Evolutionary conservation across 257 asterid genomes (phyloP), one percentile per base, ranked within the genome.

Genomic region (Coffea eugenioides): DNA sequence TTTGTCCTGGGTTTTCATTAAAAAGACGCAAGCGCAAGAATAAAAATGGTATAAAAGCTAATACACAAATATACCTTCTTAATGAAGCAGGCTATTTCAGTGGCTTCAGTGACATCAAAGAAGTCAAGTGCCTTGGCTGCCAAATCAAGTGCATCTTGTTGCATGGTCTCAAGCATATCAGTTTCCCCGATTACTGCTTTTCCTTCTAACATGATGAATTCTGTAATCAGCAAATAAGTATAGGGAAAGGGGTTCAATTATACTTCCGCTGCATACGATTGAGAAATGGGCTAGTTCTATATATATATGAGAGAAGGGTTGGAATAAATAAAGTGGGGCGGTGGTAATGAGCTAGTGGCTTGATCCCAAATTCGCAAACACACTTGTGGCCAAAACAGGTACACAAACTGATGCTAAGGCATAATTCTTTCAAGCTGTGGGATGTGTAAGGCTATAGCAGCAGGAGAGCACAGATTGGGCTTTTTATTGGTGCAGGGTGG

Each of bases 81-180:
- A 25, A 93, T 89, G 82, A 90, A 87, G 48, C 95, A 88, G 25
- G 98, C 98, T 31, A 94, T 94, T 20, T 91, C 88, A 36, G 96
- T 94, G 76, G 97, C 82, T 62, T 94, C 95, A 1, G 89, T 94
- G 86, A 93, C 95, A 81, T 94, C 97, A n/a, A 91, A 93, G 89
- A 74, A 85, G 73, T 94, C 98, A 52, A 94, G 97, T 12, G 98
- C 97, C 74, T 91, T 90, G 23, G 98, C 92, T 34, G 97, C 97
- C 62, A 94, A 86, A 85, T 89, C 79, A 76, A 93, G 97, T 15
- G 98, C 98, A 81, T 90, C 91, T 69, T 85, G 87, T 73, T 93
- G 96, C 97, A 90, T 89, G 61, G 87, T 64, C 66, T 85, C 80
- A 20, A 89, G 85, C 98, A 93, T 93, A 79, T 93, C 98, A 8